Conservation (phyloP, 345 rosid species). For the Carallia brachiata region DNA sequence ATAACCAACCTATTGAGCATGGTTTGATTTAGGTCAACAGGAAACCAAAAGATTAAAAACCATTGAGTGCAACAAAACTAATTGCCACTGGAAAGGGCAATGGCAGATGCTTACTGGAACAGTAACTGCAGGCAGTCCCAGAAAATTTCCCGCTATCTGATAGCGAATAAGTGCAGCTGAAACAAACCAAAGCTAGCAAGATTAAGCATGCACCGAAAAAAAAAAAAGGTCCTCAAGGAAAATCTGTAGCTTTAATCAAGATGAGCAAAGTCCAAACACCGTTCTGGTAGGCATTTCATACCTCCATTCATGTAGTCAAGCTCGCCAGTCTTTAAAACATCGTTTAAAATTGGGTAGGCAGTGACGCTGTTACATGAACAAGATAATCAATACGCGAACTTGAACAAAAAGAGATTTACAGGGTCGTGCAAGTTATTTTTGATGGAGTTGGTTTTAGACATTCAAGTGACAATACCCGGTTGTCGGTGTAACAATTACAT, state of each 20-base stretch:
- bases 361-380: conserved; percentile 47
- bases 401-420: too few relatives aligned
- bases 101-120: conserved; percentile 42
- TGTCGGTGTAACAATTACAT: conserved; percentile 68
- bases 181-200: conserved; percentile 9
- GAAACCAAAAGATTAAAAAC: not conserved
- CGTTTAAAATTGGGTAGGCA: conserved; percentile 51
- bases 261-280: too few relatives aligned
- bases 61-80: not conserved
- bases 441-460: too few relatives aligned
- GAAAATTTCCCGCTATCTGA: conserved; percentile 72
- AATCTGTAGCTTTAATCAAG: too few relatives aligned
- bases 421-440: too few relatives aligned
- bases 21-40: not conserved
- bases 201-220: not conserved
- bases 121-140: conserved; percentile 71
- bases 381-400: too few relatives aligned
- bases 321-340: conserved; percentile 56
- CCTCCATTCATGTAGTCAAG: conserved; percentile 79
- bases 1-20: conserved; percentile 55
- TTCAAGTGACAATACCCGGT: conserved; percentile 44
- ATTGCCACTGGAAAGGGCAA: not conserved
- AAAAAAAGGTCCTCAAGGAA: too few relatives aligned
- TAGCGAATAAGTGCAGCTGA: conserved; percentile 72
- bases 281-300: conserved; percentile 8